phyloP scores from a whole-genome alignment of 345 rosid genomes.

The Heritiera fomes region DNA sequence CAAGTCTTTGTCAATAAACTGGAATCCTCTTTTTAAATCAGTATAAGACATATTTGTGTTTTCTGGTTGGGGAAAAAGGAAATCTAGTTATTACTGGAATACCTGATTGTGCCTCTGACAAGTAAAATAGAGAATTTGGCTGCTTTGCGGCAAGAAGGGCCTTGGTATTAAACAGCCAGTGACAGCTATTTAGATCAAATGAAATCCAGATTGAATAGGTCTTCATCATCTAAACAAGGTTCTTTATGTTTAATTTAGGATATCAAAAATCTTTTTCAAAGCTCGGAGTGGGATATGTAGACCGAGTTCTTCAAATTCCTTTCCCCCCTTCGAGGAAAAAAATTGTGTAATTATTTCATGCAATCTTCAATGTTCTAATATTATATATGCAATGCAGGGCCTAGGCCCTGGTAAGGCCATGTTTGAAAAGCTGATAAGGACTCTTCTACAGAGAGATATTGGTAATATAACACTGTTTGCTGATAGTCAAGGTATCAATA shows the following conservation, averaged over 20 bases:
- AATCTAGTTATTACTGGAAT: background rate
- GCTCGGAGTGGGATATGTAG: background rate
- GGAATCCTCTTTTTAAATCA: background rate
- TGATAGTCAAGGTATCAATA: background rate
- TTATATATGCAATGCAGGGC: slow-evolving; percentile 38
- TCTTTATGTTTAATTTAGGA: background rate
- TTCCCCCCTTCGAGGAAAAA: too few species aligned
- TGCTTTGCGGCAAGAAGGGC: background rate
- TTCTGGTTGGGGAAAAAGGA: background rate
- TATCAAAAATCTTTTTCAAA: background rate
- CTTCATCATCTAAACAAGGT: background rate
- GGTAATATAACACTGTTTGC: too few species aligned
- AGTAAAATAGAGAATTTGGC: background rate
- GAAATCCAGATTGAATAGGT: background rate
- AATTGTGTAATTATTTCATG: too few species aligned
- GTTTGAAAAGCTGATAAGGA: slow-evolving; percentile 75
- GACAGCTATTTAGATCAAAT: background rate
- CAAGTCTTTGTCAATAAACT: background rate
- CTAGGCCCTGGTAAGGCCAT: slow-evolving; percentile 96
- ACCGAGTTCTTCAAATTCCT: background rate
- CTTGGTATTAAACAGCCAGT: too few species aligned
- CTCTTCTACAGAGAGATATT: slow-evolving; percentile 77
- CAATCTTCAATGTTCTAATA: too few species aligned
- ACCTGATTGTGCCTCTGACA: background rate
- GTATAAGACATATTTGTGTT: background rate